phyloP scores from a whole-genome alignment of 495 filamentous ascomycete species.

The Wilcoxina mikolae region DNA sequence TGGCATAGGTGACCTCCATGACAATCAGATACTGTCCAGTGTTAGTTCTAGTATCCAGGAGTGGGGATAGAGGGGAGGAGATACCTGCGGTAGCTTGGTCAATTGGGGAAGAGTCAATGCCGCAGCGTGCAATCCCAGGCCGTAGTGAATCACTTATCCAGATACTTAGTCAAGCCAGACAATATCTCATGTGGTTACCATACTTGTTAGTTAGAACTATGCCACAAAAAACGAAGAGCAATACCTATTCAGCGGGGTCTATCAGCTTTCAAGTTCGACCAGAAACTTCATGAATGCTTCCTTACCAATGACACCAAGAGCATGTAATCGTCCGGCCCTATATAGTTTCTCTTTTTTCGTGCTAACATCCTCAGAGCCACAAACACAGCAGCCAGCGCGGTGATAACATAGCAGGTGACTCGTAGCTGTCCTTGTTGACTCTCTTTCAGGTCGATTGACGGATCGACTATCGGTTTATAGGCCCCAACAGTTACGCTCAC shows the following conservation, averaged over 20 bases:
- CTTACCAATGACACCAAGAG: constrained; percentile 1
- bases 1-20: constrained; percentile 12
- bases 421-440: background rate
- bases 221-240: background rate
- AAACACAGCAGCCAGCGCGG: background rate
- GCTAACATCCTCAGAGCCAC: background rate
- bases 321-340: background rate
- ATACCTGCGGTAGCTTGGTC: background rate
- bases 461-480: too few relatives aligned
- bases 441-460: background rate
- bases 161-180: background rate
- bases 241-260: background rate
- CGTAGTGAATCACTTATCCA: constrained; percentile 1
- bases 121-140: background rate
- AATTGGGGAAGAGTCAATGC: background rate
- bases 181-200: background rate
- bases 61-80: background rate
- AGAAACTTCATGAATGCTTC: background rate
- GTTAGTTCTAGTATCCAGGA: background rate
- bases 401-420: background rate
- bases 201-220: background rate
- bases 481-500: too few relatives aligned
- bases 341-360: background rate
- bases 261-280: background rate
- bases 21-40: background rate